Percentiles rank a stretch among this genome's conserved stretches.
Conservation (phyloP, 2,329 filamentous ascomycete species). For the Claviceps paspali region DNA sequence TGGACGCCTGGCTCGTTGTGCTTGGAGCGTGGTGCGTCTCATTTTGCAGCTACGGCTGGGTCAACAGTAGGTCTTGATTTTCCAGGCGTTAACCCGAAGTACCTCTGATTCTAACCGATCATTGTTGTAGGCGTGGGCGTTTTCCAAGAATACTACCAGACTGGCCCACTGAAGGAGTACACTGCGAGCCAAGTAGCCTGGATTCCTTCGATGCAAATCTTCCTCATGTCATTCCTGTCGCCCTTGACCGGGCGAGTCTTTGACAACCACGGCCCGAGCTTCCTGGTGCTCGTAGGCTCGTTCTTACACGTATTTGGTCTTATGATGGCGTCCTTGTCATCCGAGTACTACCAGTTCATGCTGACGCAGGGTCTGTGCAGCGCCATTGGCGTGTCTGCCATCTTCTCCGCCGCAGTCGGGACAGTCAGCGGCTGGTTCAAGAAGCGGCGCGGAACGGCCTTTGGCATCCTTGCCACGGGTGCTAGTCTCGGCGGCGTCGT, state of each 20-base stretch:
- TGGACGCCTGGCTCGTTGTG: constrained; percentile 19
- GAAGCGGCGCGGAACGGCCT: constrained; percentile 19
- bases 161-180: constrained; percentile 28
- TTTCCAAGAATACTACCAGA: constrained; percentile 45
- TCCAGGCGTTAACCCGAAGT: no score
- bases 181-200: constrained; percentile 43
- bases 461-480: constrained; percentile 20
- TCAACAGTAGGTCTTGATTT: constrained; percentile 4
- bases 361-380: constrained; percentile 23
- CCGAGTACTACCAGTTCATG: constrained; percentile 6
- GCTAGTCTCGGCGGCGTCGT: constrained; percentile 24
- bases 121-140: constrained; percentile 25
- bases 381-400: constrained; percentile 19
- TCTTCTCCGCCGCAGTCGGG: constrained; percentile 20
- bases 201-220: constrained; percentile 40
- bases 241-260: constrained; percentile 22
- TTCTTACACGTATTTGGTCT: constrained; percentile 44
- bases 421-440: constrained; percentile 20
- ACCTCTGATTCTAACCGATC: neutral
- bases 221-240: neutral
- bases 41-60: constrained; percentile 22
- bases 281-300: constrained; percentile 34
- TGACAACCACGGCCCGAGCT: constrained; percentile 46
- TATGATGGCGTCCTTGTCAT: constrained; percentile 6
- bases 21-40: constrained; percentile 19